These are phyloP conservation scores for Colletotrichum limetticola DNA, from an alignment of 2,329 filamentous ascomycete species.

Conservation along the genomic window DNA sequence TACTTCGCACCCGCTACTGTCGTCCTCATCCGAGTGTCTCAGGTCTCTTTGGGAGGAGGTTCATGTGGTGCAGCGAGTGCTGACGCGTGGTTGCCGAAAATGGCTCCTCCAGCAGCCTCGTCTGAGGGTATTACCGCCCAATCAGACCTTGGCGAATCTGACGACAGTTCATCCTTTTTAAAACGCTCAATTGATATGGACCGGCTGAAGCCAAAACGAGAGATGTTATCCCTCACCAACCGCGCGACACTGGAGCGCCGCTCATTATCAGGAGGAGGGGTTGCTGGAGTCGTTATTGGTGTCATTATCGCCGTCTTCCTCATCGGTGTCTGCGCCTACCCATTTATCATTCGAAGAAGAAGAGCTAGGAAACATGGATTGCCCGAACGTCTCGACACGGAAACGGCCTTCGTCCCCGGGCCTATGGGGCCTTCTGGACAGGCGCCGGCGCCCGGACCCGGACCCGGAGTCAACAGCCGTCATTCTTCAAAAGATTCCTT, in stretches of 20 bases:
- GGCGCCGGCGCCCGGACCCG: conserved; percentile 29
- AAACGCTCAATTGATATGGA: conserved; percentile 13
- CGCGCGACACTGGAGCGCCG: conserved; percentile 44
- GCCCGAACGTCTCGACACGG: conserved; percentile 41
- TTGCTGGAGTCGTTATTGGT: conserved; percentile 52
- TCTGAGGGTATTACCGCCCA: conserved; percentile 35
- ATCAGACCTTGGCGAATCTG: conserved; percentile 35
- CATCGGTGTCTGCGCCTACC: conserved; percentile 51
- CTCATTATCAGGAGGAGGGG: conserved; percentile 44
- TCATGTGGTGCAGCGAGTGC: conserved; percentile 35
- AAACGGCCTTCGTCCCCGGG: conserved; percentile 41
- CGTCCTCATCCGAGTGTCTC: conserved; percentile 30
- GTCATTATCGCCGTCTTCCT: conserved; percentile 43
- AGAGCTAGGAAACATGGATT: conserved; percentile 40
- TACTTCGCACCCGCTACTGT: background rate
- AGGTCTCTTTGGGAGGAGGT: conserved; percentile 12
- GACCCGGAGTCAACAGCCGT: conserved; percentile 18
- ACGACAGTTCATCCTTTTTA: conserved; percentile 27
- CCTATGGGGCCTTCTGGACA: conserved; percentile 44
- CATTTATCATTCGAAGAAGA: conserved; percentile 48
- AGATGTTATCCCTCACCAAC: conserved; percentile 10
- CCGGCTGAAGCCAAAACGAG: background rate
- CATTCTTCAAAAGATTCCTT: conserved; percentile 26
- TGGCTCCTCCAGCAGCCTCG: conserved; percentile 37
- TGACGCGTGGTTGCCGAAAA: conserved; percentile 36